Conservation (phyloP, 2,329 filamentous ascomycete species). For the Hypoxylon sp. region DNA sequence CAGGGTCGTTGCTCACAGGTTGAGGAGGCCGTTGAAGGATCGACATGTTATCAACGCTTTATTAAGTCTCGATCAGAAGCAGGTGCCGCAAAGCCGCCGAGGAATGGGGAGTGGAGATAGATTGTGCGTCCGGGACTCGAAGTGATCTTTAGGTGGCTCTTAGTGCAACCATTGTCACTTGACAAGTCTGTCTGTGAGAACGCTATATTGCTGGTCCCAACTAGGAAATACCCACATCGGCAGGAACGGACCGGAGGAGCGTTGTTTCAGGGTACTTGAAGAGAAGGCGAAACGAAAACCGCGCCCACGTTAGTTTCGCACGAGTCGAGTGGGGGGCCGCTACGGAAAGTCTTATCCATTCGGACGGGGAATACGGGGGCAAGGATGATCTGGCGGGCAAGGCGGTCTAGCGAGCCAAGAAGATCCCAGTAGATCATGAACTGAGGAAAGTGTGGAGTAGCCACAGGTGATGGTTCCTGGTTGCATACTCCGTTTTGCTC, state of each 20-base stretch:
- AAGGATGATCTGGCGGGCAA: conserved; percentile 35
- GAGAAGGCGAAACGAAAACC: conserved; percentile 38
- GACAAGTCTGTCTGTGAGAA: conserved; percentile 47
- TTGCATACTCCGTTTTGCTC: conserved; percentile 28
- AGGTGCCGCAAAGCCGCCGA: conserved; percentile 45
- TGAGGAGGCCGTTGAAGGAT: conserved; percentile 42
- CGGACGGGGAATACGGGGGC: conserved; percentile 39
- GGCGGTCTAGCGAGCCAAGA: conserved; percentile 45
- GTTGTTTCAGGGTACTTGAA: conserved; percentile 46
- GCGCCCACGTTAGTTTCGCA: conserved; percentile 35
- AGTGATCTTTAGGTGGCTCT: conserved; percentile 36
- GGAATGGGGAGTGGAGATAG: conserved; percentile 40
- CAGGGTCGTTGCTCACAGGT: conserved; percentile 24
- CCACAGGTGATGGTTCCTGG: conserved; percentile 36
- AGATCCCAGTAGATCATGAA: conserved; percentile 41
- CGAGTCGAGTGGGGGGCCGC: conserved; percentile 42
- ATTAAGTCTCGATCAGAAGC: conserved; percentile 38
- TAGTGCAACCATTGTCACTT: conserved; percentile 52
- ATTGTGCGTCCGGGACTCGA: conserved; percentile 35
- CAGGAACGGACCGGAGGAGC: conserved; percentile 60
- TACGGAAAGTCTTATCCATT: conserved; percentile 42
- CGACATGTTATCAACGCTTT: conserved; percentile 43
- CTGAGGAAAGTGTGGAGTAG: conserved; percentile 42
- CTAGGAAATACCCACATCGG: conserved; percentile 58
- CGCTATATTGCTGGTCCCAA: conserved; percentile 51